phyloP scores from a whole-genome alignment of 2,329 filamentous ascomycete species.

The Xylariaceae sp. region DNA sequence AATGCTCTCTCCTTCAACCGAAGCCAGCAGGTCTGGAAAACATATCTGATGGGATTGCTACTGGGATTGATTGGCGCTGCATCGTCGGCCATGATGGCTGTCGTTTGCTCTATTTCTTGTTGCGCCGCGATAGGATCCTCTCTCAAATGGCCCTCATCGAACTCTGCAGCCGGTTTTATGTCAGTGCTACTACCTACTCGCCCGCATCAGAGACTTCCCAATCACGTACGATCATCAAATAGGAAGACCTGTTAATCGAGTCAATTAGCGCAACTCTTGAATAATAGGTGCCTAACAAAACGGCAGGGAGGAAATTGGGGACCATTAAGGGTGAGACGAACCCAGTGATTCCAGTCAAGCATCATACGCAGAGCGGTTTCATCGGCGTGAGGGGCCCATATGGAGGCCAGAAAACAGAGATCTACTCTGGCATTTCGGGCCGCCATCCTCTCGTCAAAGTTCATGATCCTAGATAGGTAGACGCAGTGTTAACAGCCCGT shows the following conservation, averaged over 20 bases:
- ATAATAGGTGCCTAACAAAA: neutral
- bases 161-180: constrained; percentile 9
- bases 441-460: constrained; percentile 10
- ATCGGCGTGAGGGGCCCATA: constrained; percentile 12
- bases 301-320: neutral
- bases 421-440: constrained; percentile 10
- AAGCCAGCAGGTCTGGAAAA: constrained; percentile 16
- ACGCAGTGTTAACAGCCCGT: neutral
- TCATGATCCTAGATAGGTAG: constrained; percentile 11
- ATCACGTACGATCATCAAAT: constrained; percentile 17
- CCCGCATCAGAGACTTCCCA: neutral
- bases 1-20: constrained; percentile 11
- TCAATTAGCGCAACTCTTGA: neutral
- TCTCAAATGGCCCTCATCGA: constrained; percentile 17
- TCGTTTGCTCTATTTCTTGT: constrained; percentile 13
- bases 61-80: neutral
- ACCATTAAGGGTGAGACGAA: constrained; percentile 3
- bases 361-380: constrained; percentile 13
- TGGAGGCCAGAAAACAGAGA: constrained; percentile 10
- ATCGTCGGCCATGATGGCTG: constrained; percentile 13
- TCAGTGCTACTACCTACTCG: neutral
- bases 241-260: constrained; percentile 8
- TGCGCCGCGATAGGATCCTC: constrained; percentile 14
- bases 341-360: constrained; percentile 18
- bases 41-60: constrained; percentile 14